phyloP scores from a whole-genome alignment of 2,329 filamentous ascomycete species.

The Ophiocordyceps unilateralis region DNA sequence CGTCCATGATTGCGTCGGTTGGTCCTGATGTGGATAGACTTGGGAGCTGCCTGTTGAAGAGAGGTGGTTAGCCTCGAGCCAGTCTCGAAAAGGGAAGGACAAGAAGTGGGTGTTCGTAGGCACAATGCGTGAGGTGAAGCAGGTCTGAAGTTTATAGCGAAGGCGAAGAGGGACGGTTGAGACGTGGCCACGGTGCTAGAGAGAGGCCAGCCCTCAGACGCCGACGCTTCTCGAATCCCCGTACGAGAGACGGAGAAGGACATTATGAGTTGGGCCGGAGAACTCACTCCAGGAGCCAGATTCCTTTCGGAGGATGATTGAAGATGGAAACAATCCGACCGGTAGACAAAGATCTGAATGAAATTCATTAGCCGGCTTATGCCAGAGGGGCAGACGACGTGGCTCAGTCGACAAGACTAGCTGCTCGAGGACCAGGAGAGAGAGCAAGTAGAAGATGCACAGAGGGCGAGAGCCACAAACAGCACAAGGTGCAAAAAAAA shows the following conservation, averaged over 20 bases:
- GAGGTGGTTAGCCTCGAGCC: background rate
- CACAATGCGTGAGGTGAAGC: background rate
- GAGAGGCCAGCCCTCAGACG: background rate
- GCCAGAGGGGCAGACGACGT: background rate
- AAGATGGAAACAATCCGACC: constrained; percentile 14
- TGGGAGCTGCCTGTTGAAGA: constrained; percentile 7
- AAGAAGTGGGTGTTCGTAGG: background rate
- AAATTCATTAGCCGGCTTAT: background rate
- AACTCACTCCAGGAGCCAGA: constrained; percentile 16
- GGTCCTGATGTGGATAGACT: constrained; percentile 17
- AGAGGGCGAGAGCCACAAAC: background rate
- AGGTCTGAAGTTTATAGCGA: background rate
- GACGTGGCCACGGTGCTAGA: background rate
- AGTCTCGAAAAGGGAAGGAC: background rate
- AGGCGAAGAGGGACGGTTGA: background rate
- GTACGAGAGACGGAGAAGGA: background rate
- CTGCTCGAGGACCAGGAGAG: background rate
- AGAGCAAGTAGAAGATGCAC: background rate
- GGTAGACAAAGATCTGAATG: constrained; percentile 12
- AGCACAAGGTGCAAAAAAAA: background rate
- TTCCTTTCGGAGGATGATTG: constrained; percentile 11
- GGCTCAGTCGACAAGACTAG: background rate
- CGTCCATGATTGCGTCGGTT: constrained; percentile 17
- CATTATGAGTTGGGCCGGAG: background rate
- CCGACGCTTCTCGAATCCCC: background rate